These are phyloP conservation scores for Coprinopsis marcescibilis DNA, from an alignment of 768 basidiomycete genomes.

Conservation along the genomic window DNA sequence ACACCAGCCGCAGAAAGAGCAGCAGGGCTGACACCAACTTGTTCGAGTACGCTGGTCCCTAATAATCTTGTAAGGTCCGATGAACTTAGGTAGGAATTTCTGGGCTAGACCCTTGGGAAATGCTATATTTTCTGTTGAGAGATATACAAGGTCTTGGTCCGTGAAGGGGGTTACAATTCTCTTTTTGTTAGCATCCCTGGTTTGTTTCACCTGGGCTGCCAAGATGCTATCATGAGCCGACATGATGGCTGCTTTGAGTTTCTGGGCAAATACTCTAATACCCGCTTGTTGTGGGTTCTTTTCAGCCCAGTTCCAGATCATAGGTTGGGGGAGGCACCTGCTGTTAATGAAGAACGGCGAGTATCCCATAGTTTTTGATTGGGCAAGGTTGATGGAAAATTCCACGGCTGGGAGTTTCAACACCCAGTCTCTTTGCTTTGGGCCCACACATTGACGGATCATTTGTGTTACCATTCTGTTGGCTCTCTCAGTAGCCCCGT, in stretches of 20 bases:
- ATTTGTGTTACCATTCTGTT: constrained; percentile 12
- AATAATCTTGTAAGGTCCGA: too few species aligned
- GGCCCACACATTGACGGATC: constrained; percentile 3
- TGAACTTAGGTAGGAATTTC: constrained; percentile 10
- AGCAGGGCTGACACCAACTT: too few species aligned
- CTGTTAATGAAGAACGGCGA: constrained; percentile 6
- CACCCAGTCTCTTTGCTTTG: constrained; percentile 9
- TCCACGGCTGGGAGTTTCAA: constrained; percentile 9
- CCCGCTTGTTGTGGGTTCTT: background rate
- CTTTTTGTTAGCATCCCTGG: constrained; percentile 23
- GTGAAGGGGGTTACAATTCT: constrained; percentile 14
- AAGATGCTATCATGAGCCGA: constrained; percentile 34
- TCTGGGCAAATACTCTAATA: constrained; percentile 10
- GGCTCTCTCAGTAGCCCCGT: constrained; percentile 5
- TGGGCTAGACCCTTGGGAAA: constrained; percentile 5
- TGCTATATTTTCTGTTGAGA: constrained; percentile 8
- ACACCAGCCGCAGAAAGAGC: too few species aligned
- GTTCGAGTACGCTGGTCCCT: too few species aligned
- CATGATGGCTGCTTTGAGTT: constrained; percentile 16
- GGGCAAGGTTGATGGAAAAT: constrained; percentile 10
- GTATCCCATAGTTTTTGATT: constrained; percentile 4
- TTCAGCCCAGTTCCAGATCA: constrained; percentile 9
- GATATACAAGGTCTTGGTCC: constrained; percentile 22
- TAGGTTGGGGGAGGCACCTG: constrained; percentile 1
- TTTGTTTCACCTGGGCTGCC: constrained; percentile 23